phyloP scores from a whole-genome alignment of 176 grass and related monocot species.

The Aegilops bicornis region DNA sequence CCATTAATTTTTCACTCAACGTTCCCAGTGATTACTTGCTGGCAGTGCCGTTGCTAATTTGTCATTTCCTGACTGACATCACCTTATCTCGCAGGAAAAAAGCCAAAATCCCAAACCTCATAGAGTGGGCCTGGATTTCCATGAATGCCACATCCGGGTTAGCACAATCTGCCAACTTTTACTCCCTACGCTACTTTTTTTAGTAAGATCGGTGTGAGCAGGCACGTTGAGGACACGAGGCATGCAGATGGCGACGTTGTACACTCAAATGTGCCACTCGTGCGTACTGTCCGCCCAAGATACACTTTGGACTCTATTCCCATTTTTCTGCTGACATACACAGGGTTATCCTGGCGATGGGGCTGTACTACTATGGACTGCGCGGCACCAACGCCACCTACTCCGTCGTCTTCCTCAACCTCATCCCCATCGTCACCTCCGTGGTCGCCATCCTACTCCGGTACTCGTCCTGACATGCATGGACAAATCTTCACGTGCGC shows the following conservation, averaged over 20 bases:
- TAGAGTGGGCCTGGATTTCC: constrained; percentile 7
- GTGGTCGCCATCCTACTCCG: constrained; percentile 32
- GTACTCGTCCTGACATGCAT: neutral
- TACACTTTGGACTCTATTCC: too few relatives aligned
- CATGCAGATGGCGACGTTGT: neutral
- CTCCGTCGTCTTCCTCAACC: constrained; percentile 39
- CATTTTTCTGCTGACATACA: too few relatives aligned
- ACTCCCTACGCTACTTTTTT: neutral
- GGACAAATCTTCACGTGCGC: neutral
- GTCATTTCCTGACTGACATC: neutral
- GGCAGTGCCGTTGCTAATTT: neutral
- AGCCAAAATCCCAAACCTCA: neutral
- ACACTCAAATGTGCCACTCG: too few relatives aligned
- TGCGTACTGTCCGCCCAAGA: too few relatives aligned
- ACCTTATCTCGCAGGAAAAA: neutral
- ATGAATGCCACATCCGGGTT: neutral
- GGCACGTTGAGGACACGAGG: neutral
- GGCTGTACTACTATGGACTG: constrained; percentile 50
- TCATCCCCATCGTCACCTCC: constrained; percentile 52
- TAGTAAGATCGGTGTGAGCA: neutral
- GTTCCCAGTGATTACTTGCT: neutral
- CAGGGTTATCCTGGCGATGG: constrained; percentile 36
- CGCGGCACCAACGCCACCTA: constrained; percentile 34
- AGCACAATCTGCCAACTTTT: neutral
- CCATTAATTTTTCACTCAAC: neutral